A percentile compares a stretch with the other conserved stretches of the same genome.
Evolutionary conservation across 2,329 filamentous ascomycete genomes (phyloP).

Genomic region (Fusarium sulawesiense): DNA sequence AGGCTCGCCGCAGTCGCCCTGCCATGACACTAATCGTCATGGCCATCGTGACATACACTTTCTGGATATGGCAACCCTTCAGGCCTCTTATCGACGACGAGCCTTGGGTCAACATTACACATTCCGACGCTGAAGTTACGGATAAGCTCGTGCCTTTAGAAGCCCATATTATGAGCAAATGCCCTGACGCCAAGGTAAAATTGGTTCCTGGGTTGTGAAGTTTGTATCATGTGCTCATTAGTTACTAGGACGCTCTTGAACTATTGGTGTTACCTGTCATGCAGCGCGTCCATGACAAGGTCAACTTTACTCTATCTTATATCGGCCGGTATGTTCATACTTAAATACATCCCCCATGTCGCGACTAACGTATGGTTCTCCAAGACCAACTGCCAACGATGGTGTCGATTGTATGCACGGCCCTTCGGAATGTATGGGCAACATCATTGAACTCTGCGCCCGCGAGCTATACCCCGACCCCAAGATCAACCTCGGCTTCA

Average conservation of each 20-base stretch:
- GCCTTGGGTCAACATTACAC: constrained; percentile 6
- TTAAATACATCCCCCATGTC: background rate
- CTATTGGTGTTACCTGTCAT: constrained; percentile 87
- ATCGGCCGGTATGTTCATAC: constrained; percentile 75
- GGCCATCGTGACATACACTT: constrained; percentile 40
- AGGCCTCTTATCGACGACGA: constrained; percentile 16
- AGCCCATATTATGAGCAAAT: constrained; percentile 97
- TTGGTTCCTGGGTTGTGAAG: background rate
- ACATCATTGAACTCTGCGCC: constrained; percentile 94
- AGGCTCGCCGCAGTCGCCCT: constrained; percentile 43
- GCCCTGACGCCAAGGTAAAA: constrained; percentile 80
- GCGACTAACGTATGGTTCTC: background rate
- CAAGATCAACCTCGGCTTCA: constrained; percentile 90
- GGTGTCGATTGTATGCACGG: constrained; percentile 92
- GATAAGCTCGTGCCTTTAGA: constrained; percentile 77
- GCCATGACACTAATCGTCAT: constrained; percentile 41
- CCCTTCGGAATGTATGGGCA: constrained; percentile 87
- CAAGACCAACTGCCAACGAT: constrained; percentile 77
- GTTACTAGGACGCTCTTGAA: constrained; percentile 76
- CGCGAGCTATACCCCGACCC: constrained; percentile 83
- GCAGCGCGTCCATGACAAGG: constrained; percentile 82
- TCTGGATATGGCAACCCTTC: constrained; percentile 46
- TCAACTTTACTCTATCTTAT: constrained; percentile 90
- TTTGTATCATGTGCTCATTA: constrained; percentile 17
- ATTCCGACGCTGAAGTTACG: constrained; percentile 12